phyloP scores from a whole-genome alignment of 306 rosid species.

The Prinsepia uniflora region DNA sequence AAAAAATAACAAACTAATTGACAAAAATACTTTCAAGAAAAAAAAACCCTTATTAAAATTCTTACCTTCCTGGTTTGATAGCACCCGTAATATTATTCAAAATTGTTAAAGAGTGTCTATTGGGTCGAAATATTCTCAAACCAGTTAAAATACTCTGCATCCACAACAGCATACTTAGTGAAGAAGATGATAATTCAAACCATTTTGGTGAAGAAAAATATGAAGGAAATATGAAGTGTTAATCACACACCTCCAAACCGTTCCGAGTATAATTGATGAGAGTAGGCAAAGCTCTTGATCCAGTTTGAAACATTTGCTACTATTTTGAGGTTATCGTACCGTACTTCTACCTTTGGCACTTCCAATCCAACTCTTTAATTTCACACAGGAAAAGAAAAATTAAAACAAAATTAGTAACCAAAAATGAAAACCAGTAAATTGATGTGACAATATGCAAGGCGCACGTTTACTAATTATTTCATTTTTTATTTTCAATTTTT shows the following conservation, averaged over 20 bases:
- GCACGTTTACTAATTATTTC: neutral
- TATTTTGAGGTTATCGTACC: constrained; percentile 50
- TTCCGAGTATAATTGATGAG: constrained; percentile 42
- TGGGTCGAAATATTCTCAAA: constrained; percentile 40
- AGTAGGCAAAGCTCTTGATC: constrained; percentile 75
- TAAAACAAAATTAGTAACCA: neutral
- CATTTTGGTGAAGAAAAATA: no score
- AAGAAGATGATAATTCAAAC: no score
- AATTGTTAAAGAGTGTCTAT: constrained; percentile 52
- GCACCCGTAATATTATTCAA: constrained; percentile 56
- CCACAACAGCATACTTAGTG: neutral
- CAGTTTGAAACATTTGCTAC: constrained; percentile 58
- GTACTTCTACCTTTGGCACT: constrained; percentile 60
- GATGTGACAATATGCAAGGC: neutral
- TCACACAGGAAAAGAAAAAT: neutral
- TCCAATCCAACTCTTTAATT: constrained; percentile 57
- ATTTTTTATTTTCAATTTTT: no score
- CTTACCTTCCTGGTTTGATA: constrained; percentile 73
- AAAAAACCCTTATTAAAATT: neutral
- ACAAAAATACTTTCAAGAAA: neutral
- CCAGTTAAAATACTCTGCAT: constrained; percentile 48
- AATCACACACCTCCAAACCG: constrained; percentile 45
- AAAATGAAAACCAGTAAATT: neutral
- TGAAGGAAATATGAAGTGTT: no score
- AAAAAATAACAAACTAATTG: neutral